Percentiles rank a stretch among this genome's conserved stretches.
Conservation (phyloP, 2,329 filamentous ascomycete species). For the Aspergillus awamori region DNA sequence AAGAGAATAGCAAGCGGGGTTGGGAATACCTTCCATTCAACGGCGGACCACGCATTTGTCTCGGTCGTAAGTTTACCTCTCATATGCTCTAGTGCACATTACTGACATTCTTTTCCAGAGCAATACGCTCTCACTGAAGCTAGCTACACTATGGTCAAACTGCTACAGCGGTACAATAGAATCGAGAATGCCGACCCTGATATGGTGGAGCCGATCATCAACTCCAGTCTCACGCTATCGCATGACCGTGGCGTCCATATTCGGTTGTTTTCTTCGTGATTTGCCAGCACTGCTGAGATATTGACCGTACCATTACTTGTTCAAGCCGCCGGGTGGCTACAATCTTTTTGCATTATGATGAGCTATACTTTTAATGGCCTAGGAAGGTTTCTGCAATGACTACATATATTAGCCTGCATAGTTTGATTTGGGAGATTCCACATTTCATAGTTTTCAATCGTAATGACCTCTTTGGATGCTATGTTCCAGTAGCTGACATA, state of each 20-base stretch:
- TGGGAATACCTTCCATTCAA: slow-evolving; percentile 47
- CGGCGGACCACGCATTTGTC: slow-evolving; percentile 44
- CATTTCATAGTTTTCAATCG: too few species aligned
- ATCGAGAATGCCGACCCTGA: slow-evolving; percentile 40
- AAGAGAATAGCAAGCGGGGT: slow-evolving; percentile 36
- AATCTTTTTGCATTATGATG: too few species aligned
- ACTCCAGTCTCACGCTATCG: slow-evolving; percentile 36
- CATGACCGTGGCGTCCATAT: slow-evolving; percentile 36
- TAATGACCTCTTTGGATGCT: too few species aligned
- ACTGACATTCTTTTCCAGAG: slow-evolving; percentile 28
- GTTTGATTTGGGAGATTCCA: too few species aligned
- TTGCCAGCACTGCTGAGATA: neutral
- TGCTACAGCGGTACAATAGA: slow-evolving; percentile 42
- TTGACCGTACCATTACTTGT: neutral
- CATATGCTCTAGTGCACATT: neutral
- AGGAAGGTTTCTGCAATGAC: too few species aligned
- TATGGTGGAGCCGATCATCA: slow-evolving; percentile 33
- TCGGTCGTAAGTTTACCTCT: slow-evolving; percentile 39
- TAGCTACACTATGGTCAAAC: slow-evolving; percentile 42
- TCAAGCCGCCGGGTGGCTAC: too few species aligned
- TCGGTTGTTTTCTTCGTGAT: slow-evolving; percentile 25
- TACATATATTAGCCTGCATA: too few species aligned
- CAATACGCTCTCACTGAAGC: slow-evolving; percentile 49
- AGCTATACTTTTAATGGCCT: too few species aligned
- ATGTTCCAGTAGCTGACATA: too few species aligned